Percentiles rank a stretch among this genome's conserved stretches.
phyloP scores from a whole-genome alignment of 2,329 filamentous ascomycete genomes.

The Cryphonectria parasitica region DNA sequence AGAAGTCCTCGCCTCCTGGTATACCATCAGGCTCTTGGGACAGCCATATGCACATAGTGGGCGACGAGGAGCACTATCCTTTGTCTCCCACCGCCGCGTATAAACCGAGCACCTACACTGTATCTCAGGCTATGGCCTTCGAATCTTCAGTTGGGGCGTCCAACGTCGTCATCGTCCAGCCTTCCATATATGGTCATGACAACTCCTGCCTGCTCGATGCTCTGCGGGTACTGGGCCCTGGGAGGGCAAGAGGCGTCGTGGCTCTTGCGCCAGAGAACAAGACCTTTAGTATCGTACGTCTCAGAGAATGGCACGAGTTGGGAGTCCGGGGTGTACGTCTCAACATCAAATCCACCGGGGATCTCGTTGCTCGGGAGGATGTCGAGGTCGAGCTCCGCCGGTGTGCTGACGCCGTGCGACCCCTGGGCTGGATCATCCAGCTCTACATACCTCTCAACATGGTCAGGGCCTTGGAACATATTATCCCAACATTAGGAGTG shows the following conservation, averaged over 20 bases:
- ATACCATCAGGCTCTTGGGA: constrained; percentile 37
- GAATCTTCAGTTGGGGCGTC: constrained; percentile 34
- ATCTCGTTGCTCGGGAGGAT: constrained; percentile 31
- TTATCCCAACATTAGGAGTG: constrained; percentile 35
- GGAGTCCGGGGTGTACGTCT: constrained; percentile 39
- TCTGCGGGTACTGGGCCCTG: constrained; percentile 32
- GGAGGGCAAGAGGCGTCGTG: constrained; percentile 36
- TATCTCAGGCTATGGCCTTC: constrained; percentile 28
- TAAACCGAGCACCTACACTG: constrained; percentile 21
- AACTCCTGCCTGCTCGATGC: constrained; percentile 38
- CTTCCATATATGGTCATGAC: constrained; percentile 39
- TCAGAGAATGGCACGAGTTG: constrained; percentile 34
- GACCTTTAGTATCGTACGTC: constrained; percentile 30
- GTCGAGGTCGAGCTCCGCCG: constrained; percentile 32
- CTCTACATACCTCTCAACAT: constrained; percentile 36
- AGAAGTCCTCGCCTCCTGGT: neutral
- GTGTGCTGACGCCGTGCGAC: constrained; percentile 35
- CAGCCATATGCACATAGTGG: constrained; percentile 36
- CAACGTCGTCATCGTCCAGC: constrained; percentile 36
- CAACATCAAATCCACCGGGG: constrained; percentile 36
- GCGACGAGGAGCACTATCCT: constrained; percentile 30
- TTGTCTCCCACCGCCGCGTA: constrained; percentile 24
- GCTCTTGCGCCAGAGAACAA: constrained; percentile 36
- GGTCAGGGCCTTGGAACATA: constrained; percentile 31
- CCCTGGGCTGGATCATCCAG: constrained; percentile 37